Evolutionary conservation across 2,329 filamentous ascomycete genomes (phyloP).

Genomic region (Cyphellophora europaea): DNA sequence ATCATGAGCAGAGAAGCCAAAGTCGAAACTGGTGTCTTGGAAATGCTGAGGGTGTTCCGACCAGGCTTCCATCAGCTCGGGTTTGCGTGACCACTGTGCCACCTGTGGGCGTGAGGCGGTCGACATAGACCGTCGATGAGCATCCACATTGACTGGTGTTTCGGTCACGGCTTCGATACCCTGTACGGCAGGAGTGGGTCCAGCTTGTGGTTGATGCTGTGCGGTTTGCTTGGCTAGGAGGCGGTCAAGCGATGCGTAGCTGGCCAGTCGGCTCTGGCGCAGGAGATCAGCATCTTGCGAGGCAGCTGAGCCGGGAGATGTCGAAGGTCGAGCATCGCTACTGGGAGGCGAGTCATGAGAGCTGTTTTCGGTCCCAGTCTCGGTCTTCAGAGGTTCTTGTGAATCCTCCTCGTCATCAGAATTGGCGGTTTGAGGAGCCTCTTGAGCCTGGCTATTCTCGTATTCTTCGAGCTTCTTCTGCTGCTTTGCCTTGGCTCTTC

Average conservation of each 20-base stretch:
- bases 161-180: neutral
- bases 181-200: neutral
- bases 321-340: neutral
- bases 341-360: neutral
- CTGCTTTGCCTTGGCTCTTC: slow-evolving; percentile 43
- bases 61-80: slow-evolving; percentile 1
- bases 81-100: neutral
- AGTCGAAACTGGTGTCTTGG: slow-evolving; percentile 17
- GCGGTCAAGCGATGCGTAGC: neutral
- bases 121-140: neutral
- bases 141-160: neutral
- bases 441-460: slow-evolving; percentile 29
- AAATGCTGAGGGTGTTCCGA: slow-evolving; percentile 2
- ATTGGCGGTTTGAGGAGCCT: neutral
- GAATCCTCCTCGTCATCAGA: slow-evolving; percentile 1
- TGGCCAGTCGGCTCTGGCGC: neutral
- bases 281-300: neutral
- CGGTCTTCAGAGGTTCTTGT: too few species aligned
- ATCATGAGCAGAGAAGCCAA: slow-evolving; percentile 12
- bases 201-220: too few species aligned
- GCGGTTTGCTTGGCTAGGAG: neutral
- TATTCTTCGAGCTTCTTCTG: slow-evolving; percentile 41
- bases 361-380: neutral
- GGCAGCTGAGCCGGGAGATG: neutral
- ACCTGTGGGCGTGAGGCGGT: neutral